Evolutionary conservation across 116 monocot genomes (phyloP), one percentile per base, ranked within the genome.

Genomic region (Posidonia oceanica): DNA sequence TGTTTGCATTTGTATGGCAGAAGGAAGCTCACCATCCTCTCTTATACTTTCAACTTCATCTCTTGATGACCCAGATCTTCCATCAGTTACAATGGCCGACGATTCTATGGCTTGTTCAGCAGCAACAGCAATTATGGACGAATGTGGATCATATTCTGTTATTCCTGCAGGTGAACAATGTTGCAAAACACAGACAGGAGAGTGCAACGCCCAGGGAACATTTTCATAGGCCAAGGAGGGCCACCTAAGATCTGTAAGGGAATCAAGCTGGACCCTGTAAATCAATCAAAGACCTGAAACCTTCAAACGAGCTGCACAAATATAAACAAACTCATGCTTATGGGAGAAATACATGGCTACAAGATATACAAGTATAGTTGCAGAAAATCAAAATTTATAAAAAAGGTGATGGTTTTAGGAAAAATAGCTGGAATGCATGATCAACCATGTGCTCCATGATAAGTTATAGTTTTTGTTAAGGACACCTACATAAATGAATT

Each of bases 11-110:
- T 36, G 11, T 39, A 70, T 20, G 7, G 78, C 64, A 11, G 78
- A 68, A 39, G 86, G 94, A 75, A 99, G 91, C 64, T 99, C 99
- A 0, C 99, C 94, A 77, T 99, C 99, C 81, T 99, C 99, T 59
- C 88, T 82, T 39, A 77, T 63, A 71, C 64, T 77, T 76, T 99
- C 99, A 64, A 57, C 75, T 66, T 85, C 81, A 58, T 84, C 91
- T 86, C 79, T 83, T 39, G 77, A 66, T 21, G 81, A 80, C 5
- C 69, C 77, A 48, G 89, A 84, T 74, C 83, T 87, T 67, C 80
- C 80, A 55, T 87, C 87, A 20, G 76, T 53, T 68, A 82, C 78
- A 69, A 39, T 54, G 8, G 70, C 79, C 53, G 63, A 53, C 54
- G 57, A 64, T 67, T 68, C 76, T 64, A 64, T 63, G 64, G 73